Base-by-base conservation (phyloP, 1,284 basidiomycete species). In the Trichosporon coremiiforme region DNA sequence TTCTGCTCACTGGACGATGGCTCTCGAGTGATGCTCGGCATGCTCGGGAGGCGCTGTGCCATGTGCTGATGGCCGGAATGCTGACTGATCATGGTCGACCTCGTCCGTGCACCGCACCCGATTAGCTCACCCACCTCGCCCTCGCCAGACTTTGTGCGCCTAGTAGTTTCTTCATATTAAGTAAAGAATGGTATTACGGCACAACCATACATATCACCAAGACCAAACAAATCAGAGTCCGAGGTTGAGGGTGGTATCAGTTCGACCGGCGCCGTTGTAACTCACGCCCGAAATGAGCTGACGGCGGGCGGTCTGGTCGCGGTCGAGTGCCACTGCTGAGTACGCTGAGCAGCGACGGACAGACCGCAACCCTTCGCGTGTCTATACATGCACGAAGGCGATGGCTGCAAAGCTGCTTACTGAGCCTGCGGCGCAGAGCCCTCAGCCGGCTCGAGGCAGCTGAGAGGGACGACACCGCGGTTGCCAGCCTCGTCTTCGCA, bases 401-500 rank as follows among this genome's bases (percentile, higher is more conserved):
- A 53, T 8, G n/a, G 5, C 50, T n/a, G 6, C 6, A n/a, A 9
- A 33, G 15, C 17, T 33, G 9, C 36, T 62, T 62, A 62, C 57
- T 62, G 57, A 7, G 57, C 57, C 57, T 62, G 57, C 57, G 57
- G 57, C 57, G 22, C 57, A 62, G 57, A 15, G 17, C 20, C 57
- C 57, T 62, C 76, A 15, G 57, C 77, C n/a, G 82, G 78, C 70
- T 80, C 79, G 47, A 84, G 74, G 62, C 82, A 84, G 69, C 75
- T 79, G 60, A 83, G 64, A 31, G 83, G 83, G 10, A 84, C 83
- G 15, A 83, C 81, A 38, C 83, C 83, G 31, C 77, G 70, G 70
- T 78, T 78, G 68, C 78, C 75, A 36, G 75, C 73, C 57, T 78
- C 75, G 69, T 82, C 78, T 73, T 83, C 81, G 68, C 83, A 84